These are phyloP conservation scores for Ensete glaucum DNA, from an alignment of 176 grass and related monocot genomes.

Conservation along the genomic window DNA sequence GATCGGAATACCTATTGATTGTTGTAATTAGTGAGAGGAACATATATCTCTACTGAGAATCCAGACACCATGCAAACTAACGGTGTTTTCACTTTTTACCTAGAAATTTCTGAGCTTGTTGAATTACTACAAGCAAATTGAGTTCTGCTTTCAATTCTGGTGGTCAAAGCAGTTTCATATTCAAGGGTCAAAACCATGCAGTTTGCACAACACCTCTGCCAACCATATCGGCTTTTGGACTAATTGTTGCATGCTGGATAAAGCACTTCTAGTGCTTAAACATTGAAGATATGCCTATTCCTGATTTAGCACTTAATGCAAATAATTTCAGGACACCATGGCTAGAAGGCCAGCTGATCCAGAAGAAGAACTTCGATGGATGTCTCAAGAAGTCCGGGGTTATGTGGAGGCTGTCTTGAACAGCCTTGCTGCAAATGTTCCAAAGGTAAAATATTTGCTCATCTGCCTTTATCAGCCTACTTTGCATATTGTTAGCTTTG, in stretches of 20 bases:
- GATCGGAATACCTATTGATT: neutral
- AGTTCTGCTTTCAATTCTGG: neutral
- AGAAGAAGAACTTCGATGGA: conserved; percentile 94
- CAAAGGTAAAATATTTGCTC: conserved; percentile 47
- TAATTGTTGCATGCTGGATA: no score
- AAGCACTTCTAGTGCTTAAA: no score
- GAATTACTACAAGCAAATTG: neutral
- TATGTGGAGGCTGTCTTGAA: conserved; percentile 70
- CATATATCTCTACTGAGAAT: neutral
- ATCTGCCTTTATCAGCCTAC: neutral
- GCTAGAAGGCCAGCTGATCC: conserved; percentile 61
- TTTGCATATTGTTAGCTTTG: conserved; percentile 2
- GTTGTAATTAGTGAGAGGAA: neutral
- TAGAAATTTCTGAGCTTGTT: neutral
- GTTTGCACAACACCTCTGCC: no score
- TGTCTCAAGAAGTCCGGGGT: conserved; percentile 84
- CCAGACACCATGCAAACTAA: neutral
- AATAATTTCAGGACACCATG: conserved; percentile 39
- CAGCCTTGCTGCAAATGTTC: conserved; percentile 69
- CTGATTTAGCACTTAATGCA: neutral
- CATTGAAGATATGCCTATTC: no score
- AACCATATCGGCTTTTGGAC: no score
- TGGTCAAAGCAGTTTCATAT: no score
- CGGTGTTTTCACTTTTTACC: neutral
- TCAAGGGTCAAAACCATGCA: no score